Percentiles rank a stretch among this genome's conserved stretches.
Evolutionary conservation across 2,329 filamentous ascomycete genomes (phyloP).

Genomic region (Sarocladium brachiariae): DNA sequence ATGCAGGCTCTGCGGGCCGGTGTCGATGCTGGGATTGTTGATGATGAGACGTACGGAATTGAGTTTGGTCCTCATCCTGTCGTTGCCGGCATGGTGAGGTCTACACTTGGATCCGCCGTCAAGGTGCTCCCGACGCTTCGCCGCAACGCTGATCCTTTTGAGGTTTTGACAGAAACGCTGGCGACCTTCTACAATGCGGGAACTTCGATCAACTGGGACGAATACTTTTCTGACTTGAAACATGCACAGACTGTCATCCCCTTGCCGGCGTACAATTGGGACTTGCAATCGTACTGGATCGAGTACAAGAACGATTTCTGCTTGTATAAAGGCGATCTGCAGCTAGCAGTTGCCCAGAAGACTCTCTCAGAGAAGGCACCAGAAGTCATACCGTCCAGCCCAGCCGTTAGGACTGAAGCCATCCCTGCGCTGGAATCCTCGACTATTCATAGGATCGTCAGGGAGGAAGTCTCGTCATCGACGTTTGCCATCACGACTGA

Average conservation of each 20-base stretch:
- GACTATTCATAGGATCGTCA: too few species aligned
- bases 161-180: conserved; percentile 51
- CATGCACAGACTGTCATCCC: too few species aligned
- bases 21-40: conserved; percentile 41
- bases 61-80: conserved; percentile 63
- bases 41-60: conserved; percentile 54
- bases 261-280: too few species aligned
- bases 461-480: too few species aligned
- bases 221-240: too few species aligned
- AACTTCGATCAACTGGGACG: too few species aligned
- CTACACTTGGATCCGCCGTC: conserved; percentile 42
- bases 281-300: conserved; percentile 59
- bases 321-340: too few species aligned
- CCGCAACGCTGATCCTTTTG: conserved; percentile 53
- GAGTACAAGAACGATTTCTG: conserved; percentile 53
- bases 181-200: conserved; percentile 53
- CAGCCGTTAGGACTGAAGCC: too few species aligned
- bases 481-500: too few species aligned
- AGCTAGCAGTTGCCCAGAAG: too few species aligned
- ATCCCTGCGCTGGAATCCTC: too few species aligned
- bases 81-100: conserved; percentile 55
- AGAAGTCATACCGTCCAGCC: too few species aligned
- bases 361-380: conserved; percentile 39
- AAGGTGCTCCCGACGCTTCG: conserved; percentile 49
- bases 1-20: conserved; percentile 44